Percentiles rank a stretch among this genome's conserved stretches.
Evolutionary conservation across 208 protist genomes (phyloP).

Genomic region (Crithidia sp.): DNA sequence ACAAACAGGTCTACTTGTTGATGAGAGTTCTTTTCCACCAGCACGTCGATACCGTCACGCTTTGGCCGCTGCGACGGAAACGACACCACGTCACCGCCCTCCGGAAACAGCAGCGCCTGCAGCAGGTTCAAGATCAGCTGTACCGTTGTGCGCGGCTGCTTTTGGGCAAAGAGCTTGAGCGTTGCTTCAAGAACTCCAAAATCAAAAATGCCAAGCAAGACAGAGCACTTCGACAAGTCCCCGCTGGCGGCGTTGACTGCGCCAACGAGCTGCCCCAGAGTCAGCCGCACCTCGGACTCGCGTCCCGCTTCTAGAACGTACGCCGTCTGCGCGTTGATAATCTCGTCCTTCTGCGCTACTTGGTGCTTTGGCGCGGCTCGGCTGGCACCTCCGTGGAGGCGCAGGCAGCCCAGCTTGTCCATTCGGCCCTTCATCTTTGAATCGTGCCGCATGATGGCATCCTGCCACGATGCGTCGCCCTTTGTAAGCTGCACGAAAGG

Average conservation of each 20-base stretch:
- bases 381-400: conserved; percentile 26
- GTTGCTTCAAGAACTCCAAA: conserved; percentile 31
- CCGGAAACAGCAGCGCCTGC: conserved; percentile 68
- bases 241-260: conserved; percentile 11
- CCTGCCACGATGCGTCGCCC: conserved; percentile 72
- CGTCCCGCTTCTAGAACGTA: conserved; percentile 7
- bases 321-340: conserved; percentile 43
- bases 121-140: conserved; percentile 56
- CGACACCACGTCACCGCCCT: conserved; percentile 59
- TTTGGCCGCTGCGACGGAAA: conserved; percentile 82
- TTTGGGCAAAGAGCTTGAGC: conserved; percentile 47
- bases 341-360: conserved; percentile 32
- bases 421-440: conserved; percentile 80
- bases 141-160: conserved; percentile 38
- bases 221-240: conserved; percentile 21
- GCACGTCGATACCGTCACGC: conserved; percentile 29
- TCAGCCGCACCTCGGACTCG: conserved; percentile 18
- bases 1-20: conserved; percentile 68
- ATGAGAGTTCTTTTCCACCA: conserved; percentile 51
- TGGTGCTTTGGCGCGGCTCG: conserved; percentile 30
- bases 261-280: conserved; percentile 28
- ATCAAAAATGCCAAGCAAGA: conserved; percentile 30
- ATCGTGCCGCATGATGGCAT: conserved; percentile 74
- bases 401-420: conserved; percentile 72
- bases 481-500: conserved; percentile 85